These are phyloP conservation scores for Candida xyloterini DNA, from an alignment of 805 yeast species.

Conservation along the genomic window DNA sequence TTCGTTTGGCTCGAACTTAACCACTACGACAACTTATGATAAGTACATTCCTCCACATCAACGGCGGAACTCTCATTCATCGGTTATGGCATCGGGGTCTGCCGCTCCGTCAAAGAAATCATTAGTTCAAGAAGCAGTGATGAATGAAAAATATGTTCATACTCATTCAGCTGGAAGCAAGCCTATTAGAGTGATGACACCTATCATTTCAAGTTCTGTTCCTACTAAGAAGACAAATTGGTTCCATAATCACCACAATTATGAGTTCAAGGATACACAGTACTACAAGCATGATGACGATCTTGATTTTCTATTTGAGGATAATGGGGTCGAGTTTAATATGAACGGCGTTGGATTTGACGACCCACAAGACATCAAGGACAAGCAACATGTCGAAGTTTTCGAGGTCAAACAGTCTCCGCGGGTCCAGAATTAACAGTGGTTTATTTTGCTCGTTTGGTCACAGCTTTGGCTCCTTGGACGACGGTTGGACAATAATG, in stretches of 20 bases:
- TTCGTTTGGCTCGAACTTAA: slow-evolving; percentile 25
- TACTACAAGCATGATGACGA: slow-evolving; percentile 15
- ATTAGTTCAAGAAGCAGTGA: slow-evolving; percentile 7
- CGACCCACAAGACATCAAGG: background rate
- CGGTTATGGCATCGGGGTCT: slow-evolving; percentile 9
- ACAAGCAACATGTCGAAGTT: slow-evolving; percentile 6
- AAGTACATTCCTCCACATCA: slow-evolving; percentile 55
- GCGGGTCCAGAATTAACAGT: background rate
- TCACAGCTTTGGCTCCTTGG: slow-evolving; percentile 52
- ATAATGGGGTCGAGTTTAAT: slow-evolving; percentile 7
- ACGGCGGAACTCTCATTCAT: slow-evolving; percentile 39
- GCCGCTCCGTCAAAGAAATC: slow-evolving; percentile 21
- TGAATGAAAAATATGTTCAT: slow-evolving; percentile 4
- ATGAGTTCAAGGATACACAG: slow-evolving; percentile 2
- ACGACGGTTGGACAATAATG: slow-evolving; percentile 85
- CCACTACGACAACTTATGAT: slow-evolving; percentile 18
- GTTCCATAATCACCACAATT: slow-evolving; percentile 23
- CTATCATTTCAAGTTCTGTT: slow-evolving; percentile 35
- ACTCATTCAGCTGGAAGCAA: slow-evolving; percentile 16
- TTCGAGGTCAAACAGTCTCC: slow-evolving; percentile 6
- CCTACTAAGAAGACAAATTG: slow-evolving; percentile 35
- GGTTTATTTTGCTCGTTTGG: slow-evolving; percentile 33
- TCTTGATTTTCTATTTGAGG: slow-evolving; percentile 20
- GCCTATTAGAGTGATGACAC: slow-evolving; percentile 22
- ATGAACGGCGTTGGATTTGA: slow-evolving; percentile 2